phyloP scores from a whole-genome alignment of 2,329 filamentous ascomycete species.

The Fusarium foetens region DNA sequence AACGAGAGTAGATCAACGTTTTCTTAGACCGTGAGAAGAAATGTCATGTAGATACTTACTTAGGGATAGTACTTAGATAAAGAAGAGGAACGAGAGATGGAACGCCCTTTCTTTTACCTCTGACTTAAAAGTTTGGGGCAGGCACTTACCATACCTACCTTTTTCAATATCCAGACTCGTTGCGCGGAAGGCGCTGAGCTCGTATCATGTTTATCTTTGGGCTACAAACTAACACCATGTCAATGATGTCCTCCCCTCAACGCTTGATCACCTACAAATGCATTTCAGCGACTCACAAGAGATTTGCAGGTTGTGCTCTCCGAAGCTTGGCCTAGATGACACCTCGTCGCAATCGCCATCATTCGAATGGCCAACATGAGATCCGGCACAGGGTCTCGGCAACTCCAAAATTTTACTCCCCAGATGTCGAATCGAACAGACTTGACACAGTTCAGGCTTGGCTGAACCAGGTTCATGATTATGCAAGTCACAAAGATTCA shows the following conservation, averaged over 20 bases:
- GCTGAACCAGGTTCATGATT: constrained; percentile 5
- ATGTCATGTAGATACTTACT: background rate
- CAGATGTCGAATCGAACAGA: background rate
- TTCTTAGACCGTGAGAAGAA: background rate
- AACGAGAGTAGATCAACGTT: background rate
- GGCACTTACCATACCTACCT: background rate
- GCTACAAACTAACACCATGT: background rate
- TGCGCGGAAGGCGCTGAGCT: background rate
- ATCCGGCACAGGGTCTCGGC: background rate
- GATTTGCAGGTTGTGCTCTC: background rate
- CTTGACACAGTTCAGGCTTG: constrained; percentile 20
- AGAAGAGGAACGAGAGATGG: background rate
- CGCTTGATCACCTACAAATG: background rate
- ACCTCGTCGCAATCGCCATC: background rate
- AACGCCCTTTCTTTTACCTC: background rate
- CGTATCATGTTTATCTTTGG: background rate
- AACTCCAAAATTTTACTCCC: background rate
- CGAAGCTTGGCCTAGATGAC: constrained; percentile 10
- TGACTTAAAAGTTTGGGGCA: background rate
- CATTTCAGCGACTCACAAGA: background rate
- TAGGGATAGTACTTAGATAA: background rate
- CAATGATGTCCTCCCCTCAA: background rate
- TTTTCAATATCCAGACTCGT: background rate
- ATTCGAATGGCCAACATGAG: background rate
- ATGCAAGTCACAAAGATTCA: background rate